Percentiles rank a stretch among this genome's conserved stretches.
These are phyloP conservation scores for Boletus pseudo-olivaceus DNA, from an alignment of 768 basidiomycete species.

Conservation along the genomic window DNA sequence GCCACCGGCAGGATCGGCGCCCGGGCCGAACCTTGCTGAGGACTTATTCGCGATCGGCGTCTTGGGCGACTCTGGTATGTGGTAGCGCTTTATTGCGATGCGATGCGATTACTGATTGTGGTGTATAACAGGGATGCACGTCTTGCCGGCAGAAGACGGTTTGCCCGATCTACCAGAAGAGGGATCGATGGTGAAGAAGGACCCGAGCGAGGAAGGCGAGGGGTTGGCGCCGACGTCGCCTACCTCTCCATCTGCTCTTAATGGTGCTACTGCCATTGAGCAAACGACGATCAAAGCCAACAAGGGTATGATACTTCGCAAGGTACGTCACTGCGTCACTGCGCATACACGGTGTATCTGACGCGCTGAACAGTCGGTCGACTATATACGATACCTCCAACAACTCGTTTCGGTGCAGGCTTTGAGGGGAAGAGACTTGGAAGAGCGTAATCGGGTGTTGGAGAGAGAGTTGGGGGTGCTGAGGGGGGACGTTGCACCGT, in stretches of 20 bases:
- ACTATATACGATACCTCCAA: constrained; percentile 71
- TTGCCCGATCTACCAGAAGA: constrained; percentile 31
- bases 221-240: constrained; percentile 18
- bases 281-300: constrained; percentile 75
- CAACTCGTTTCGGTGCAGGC: constrained; percentile 82
- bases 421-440: constrained; percentile 72
- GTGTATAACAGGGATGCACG: constrained; percentile 18
- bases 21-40: constrained; percentile 13
- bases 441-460: constrained; percentile 56
- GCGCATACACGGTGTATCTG: constrained; percentile 3
- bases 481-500: constrained; percentile 15
- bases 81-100: not conserved
- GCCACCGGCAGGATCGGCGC: constrained; percentile 5
- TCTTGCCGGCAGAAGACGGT: constrained; percentile 24
- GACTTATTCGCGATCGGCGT: constrained; percentile 22
- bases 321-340: constrained; percentile 37
- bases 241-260: constrained; percentile 15
- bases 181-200: constrained; percentile 23
- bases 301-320: constrained; percentile 90
- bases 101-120: not conserved
- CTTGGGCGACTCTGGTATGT: constrained; percentile 22
- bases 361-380: constrained; percentile 37
- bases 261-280: constrained; percentile 21
- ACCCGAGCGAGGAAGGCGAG: constrained; percentile 31
- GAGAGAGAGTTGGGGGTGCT: constrained; percentile 28